Base-by-base conservation (phyloP, 352 stramenopile species). In the Phytophthora kernoviae region DNA sequence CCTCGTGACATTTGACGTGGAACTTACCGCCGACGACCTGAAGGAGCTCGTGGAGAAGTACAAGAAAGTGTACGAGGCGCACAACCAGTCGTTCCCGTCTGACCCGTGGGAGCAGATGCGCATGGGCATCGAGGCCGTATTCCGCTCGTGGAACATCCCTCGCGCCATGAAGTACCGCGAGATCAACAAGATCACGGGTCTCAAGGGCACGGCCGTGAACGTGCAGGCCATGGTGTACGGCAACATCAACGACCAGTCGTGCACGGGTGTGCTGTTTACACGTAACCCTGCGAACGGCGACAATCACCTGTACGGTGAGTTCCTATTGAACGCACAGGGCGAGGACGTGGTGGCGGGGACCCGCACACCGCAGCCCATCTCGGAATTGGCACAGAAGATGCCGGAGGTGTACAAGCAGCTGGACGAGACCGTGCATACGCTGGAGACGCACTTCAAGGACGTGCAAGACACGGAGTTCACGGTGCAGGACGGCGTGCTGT, bases 381-480 rank as follows among this genome's bases (percentile, higher is more conserved):
- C 59, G 59, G 59, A 68, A 39, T 52, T 68, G 53, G 59, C 45
- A n/a, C 1, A 49, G 17, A 68, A 68, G 46, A 68, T 63, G 60
- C 53, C 60, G 14, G 21, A 27, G 37, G 60, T 68, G 53, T 68
- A 64, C 60, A 58, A 64, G 47, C 46, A 68, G 36, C 54, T 68
- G 22, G 53, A 68, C 41, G 46, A 63, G 39, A 68, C 53, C 37
- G 60, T 59, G 53, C 60, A 68, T 46, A 64, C 46, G 40, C 54
- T 63, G 53, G 60, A 68, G 60, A 68, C 60, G 40, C 54, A 64
- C 60, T 63, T 64, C 54, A 64, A 68, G 47, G 60, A 68, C 60
- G 53, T 68, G 40, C 53, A 68, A 20, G 53, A 68, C 60, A 68
- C 46, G 22, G 54, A 68, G 15, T 64, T 68, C 54, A 68, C 60